Evolutionary conservation across 495 filamentous ascomycete genomes (phyloP).

Genomic region (Entonaema liquescens): DNA sequence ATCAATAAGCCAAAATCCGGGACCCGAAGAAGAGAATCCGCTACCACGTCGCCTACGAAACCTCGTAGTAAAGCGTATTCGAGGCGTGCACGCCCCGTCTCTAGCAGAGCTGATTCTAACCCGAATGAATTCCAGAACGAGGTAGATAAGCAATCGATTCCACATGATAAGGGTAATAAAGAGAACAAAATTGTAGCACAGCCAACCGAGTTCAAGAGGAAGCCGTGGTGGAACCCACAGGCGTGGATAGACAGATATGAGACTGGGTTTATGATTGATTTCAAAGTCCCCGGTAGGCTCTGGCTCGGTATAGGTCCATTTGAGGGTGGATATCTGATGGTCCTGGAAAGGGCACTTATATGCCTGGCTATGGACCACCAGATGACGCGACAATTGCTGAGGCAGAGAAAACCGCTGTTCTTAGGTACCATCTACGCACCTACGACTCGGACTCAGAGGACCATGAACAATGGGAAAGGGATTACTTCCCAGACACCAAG

Average conservation of each 20-base stretch:
- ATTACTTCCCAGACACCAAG: neutral
- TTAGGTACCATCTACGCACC: neutral
- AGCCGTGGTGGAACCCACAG: constrained; percentile 18
- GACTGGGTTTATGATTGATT: constrained; percentile 3
- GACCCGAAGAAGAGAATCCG: neutral
- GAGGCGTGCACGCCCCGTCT: neutral
- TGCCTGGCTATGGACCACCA: constrained; percentile 16
- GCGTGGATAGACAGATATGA: constrained; percentile 32
- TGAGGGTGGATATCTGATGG: constrained; percentile 21
- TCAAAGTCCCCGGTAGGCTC: neutral
- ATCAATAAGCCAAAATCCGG: constrained; percentile 1
- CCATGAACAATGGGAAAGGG: neutral
- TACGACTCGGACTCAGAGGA: constrained; percentile 2
- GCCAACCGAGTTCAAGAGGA: neutral
- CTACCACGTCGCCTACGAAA: neutral
- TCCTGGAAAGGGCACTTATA: constrained; percentile 15
- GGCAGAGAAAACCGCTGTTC: constrained; percentile 22
- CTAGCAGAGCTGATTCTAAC: constrained; percentile 1
- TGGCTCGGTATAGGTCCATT: constrained; percentile 25
- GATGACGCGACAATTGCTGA: constrained; percentile 10
- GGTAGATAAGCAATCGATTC: neutral
- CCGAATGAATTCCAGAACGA: neutral
- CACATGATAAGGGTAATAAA: neutral
- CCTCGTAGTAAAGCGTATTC: constrained; percentile 3
- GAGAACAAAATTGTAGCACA: neutral